Evolutionary conservation across 108 stramenopile species (phyloP).

Genomic region (Fistulifera pelliculosa): DNA sequence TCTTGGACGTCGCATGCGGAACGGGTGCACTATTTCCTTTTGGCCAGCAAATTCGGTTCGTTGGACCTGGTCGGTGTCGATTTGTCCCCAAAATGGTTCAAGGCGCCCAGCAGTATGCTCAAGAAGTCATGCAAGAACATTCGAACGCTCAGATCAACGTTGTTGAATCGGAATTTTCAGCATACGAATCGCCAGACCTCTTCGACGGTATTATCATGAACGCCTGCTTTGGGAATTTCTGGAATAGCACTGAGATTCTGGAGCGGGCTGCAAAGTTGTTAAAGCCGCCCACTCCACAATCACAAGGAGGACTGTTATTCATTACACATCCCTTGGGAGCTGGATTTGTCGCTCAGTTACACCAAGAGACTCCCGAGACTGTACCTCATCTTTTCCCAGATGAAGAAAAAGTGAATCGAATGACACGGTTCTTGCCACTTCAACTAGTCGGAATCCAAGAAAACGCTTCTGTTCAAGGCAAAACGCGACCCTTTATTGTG

Average conservation of each 20-base stretch:
- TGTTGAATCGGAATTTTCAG: constrained; percentile 10
- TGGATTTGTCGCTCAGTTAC: constrained; percentile 16
- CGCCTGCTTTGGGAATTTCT: constrained; percentile 34
- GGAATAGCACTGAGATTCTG: constrained; percentile 8
- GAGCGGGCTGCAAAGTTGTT: constrained; percentile 4
- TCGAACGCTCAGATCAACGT: constrained; percentile 11
- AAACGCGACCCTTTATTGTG: not conserved
- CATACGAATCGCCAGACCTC: not conserved
- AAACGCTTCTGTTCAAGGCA: too few species aligned
- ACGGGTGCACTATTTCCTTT: constrained; percentile 20
- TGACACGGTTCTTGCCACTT: not conserved
- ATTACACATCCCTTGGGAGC: constrained; percentile 25
- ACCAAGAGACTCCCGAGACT: constrained; percentile 13
- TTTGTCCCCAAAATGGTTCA: constrained; percentile 17
- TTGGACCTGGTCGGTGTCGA: constrained; percentile 24
- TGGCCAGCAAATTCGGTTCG: not conserved
- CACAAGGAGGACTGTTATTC: constrained; percentile 2
- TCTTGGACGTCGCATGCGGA: constrained; percentile 33
- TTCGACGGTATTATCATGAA: constrained; percentile 22
- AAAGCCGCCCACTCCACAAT: not conserved
- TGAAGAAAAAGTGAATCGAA: not conserved
- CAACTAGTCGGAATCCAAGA: not conserved
- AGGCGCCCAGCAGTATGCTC: constrained; percentile 13
- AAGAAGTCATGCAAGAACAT: constrained; percentile 8
- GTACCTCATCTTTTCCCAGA: constrained; percentile 24